A percentile compares a stretch with the other conserved stretches of the same genome.
These are phyloP conservation scores for Aspergillus aculeatus DNA, from an alignment of 2,329 filamentous ascomycete species.

Conservation along the genomic window DNA sequence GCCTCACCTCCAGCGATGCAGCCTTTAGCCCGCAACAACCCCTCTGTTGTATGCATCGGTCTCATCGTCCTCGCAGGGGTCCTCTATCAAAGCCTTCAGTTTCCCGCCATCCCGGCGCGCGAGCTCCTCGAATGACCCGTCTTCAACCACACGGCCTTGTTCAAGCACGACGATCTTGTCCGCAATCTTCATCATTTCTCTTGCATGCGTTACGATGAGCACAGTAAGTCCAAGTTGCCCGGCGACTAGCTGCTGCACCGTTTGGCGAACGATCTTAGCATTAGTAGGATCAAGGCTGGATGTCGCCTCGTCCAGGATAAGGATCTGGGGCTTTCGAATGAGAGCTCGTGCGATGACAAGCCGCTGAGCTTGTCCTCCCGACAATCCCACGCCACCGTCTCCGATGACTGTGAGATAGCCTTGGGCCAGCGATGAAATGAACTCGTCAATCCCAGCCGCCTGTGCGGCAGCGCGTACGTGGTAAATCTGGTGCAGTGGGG, in stretches of 20 bases:
- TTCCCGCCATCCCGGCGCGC: conserved; percentile 47
- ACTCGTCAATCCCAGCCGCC: conserved; percentile 68
- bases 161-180: conserved; percentile 71
- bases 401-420: conserved; percentile 74
- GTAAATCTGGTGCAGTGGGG: conserved; percentile 47
- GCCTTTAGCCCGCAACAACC: neutral
- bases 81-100: conserved; percentile 40
- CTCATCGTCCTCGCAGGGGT: conserved; percentile 2
- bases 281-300: conserved; percentile 72
- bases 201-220: conserved; percentile 76
- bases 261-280: conserved; percentile 62
- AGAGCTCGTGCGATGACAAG: conserved; percentile 79
- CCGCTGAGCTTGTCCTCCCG: conserved; percentile 79
- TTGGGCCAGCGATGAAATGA: conserved; percentile 67
- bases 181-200: conserved; percentile 82
- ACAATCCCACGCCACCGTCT: conserved; percentile 70
- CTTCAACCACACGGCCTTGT: conserved; percentile 64
- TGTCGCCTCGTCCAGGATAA: conserved; percentile 86
- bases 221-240: conserved; percentile 58
- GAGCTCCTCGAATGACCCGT: conserved; percentile 68
- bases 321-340: conserved; percentile 65
- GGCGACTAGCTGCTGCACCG: conserved; percentile 56
- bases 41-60: neutral
- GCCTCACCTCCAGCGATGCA: neutral
- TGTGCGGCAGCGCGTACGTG: conserved; percentile 57